Conservation (phyloP, 208 protist species). For the Trichomonas gallinae region DNA sequence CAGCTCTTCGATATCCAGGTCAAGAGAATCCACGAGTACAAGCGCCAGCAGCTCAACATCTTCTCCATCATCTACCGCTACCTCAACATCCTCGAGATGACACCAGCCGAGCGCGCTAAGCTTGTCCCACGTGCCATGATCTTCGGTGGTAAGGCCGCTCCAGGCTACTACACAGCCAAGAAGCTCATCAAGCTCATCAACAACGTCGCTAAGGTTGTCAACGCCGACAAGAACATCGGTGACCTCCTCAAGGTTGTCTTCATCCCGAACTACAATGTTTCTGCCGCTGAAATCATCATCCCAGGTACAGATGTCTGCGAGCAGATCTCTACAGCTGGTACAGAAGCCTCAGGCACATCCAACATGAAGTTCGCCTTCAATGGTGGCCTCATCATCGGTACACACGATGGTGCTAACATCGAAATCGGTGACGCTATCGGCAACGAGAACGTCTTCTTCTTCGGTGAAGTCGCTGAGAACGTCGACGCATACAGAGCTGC, state of each 20-base stretch:
- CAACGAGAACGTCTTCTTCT: conserved; percentile 60
- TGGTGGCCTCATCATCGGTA: conserved; percentile 60
- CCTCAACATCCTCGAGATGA: conserved; percentile 40
- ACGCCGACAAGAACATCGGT: conserved; percentile 49
- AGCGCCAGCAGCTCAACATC: conserved; percentile 66
- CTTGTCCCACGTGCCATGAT: conserved; percentile 31
- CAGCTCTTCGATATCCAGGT: conserved; percentile 59
- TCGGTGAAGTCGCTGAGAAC: conserved; percentile 46
- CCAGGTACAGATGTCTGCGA: conserved; percentile 61
- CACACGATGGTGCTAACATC: conserved; percentile 65
- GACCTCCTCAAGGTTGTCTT: conserved; percentile 60
- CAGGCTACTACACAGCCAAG: conserved; percentile 63
- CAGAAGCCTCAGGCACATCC: conserved; percentile 63
- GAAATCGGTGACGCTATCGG: conserved; percentile 62
- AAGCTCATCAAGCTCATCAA: conserved; percentile 66
- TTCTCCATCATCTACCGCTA: conserved; percentile 53
- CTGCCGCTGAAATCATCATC: conserved; percentile 61
- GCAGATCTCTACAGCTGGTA: conserved; percentile 67
- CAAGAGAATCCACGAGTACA: conserved; percentile 41
- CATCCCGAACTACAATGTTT: conserved; percentile 66
- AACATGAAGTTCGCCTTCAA: conserved; percentile 73
- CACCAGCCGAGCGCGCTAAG: conserved; percentile 18
- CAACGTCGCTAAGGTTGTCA: conserved; percentile 56
- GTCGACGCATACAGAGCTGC: conserved; percentile 26
- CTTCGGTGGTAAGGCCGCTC: conserved; percentile 64